These are phyloP conservation scores for Tetrahymena malaccensis DNA, from an alignment of 73 alveolate species.

Conservation along the genomic window DNA sequence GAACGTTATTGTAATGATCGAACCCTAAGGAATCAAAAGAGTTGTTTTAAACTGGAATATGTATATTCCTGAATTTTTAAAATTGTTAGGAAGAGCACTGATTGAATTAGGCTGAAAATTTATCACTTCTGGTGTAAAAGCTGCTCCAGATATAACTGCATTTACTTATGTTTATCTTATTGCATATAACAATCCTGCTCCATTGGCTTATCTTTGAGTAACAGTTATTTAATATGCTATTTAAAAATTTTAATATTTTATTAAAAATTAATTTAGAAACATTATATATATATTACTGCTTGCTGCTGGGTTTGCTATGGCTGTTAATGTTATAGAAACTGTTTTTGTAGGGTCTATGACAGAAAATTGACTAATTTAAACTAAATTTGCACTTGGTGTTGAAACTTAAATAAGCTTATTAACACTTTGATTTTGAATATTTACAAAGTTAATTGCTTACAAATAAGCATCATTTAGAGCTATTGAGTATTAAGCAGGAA, in stretches of 20 bases:
- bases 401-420: not conserved
- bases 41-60: not conserved
- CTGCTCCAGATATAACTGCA: not conserved
- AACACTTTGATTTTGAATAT: not conserved
- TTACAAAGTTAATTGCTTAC: conserved; percentile 4
- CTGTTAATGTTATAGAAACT: not conserved
- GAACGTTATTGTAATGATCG: not conserved
- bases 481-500: conserved; percentile 13
- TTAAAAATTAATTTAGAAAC: not conserved
- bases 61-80: not conserved
- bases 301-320: conserved; percentile 21
- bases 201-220: not conserved
- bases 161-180: not conserved
- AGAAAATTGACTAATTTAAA: not conserved
- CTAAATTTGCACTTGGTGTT: not conserved
- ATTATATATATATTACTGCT: not conserved
- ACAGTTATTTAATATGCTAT: not conserved
- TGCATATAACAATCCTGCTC: not conserved
- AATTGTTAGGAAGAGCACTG: conserved; percentile 6
- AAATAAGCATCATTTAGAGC: not conserved
- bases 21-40: conserved; percentile 2
- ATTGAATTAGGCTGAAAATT: not conserved
- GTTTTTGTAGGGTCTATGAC: not conserved
- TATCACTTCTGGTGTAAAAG: not conserved
- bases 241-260: not conserved